phyloP scores from a whole-genome alignment of 805 yeast genomes.

The Saccharomycopsis fibuligera region DNA sequence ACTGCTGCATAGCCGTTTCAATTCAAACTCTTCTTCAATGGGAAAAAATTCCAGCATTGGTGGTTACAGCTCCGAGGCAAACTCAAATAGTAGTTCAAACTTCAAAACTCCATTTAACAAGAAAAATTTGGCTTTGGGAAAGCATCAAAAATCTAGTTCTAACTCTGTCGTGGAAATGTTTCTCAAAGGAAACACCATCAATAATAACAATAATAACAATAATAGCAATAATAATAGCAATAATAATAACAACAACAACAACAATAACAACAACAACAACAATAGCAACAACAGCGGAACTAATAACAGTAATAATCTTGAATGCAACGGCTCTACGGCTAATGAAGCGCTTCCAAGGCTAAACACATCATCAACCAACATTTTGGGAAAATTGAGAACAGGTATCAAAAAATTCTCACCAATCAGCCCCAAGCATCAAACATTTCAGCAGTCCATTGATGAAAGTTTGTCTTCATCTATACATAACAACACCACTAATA shows the following conservation, averaged over 20 bases:
- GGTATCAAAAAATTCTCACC: constrained; percentile 13
- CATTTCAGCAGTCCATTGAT: background rate
- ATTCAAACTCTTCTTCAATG: constrained; percentile 4
- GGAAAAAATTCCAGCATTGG: background rate
- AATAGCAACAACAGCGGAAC: background rate
- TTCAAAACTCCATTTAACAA: no score
- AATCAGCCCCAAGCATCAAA: constrained; percentile 3
- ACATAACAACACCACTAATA: no score
- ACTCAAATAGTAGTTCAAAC: no score
- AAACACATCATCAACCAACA: constrained; percentile 6
- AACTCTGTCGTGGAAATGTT: constrained; percentile 6
- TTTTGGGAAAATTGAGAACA: constrained; percentile 12
- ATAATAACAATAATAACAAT: no score
- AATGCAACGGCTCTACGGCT: background rate
- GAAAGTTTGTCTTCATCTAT: no score
- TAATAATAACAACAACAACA: no score
- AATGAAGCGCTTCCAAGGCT: constrained; percentile 2
- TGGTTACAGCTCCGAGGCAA: no score
- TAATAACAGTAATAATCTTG: background rate
- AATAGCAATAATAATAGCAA: no score
- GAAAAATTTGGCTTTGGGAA: background rate
- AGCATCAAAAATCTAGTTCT: constrained; percentile 11
- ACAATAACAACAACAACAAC: background rate
- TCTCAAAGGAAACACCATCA: no score
- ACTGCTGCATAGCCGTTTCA: background rate